Percentiles rank a stretch among this genome's conserved stretches.
These are phyloP conservation scores for Ustilago xerochloae DNA, from an alignment of 1,284 basidiomycete genomes.

Conservation along the genomic window DNA sequence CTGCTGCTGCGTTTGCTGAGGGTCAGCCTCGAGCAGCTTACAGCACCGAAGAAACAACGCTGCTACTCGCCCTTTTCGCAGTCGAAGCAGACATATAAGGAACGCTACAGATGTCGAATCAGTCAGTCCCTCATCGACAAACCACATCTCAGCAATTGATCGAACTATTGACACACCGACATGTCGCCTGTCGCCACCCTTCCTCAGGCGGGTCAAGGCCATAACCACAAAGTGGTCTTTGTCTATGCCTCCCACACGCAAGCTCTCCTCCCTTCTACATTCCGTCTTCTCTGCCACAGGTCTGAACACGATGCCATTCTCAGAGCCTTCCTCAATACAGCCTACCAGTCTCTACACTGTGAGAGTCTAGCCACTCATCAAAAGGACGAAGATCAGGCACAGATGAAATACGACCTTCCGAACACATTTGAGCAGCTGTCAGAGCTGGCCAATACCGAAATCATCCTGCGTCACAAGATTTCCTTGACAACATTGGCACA, in stretches of 20 bases:
- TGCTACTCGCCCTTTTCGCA: no score
- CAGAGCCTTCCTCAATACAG: slow-evolving; percentile 30
- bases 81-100: no score
- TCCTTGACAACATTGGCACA: slow-evolving; percentile 35
- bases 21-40: no score
- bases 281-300: slow-evolving; percentile 20
- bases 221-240: slow-evolving; percentile 28
- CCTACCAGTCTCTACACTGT: slow-evolving; percentile 17
- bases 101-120: no score
- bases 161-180: not conserved
- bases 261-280: slow-evolving; percentile 19
- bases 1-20: no score
- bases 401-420: not conserved
- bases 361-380: slow-evolving; percentile 4
- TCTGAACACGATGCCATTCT: slow-evolving; percentile 29
- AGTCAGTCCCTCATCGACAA: no score
- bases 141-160: not conserved
- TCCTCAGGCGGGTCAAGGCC: not conserved
- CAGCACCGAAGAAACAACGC: no score
- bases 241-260: slow-evolving; percentile 27
- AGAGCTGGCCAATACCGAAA: not conserved
- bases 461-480: not conserved
- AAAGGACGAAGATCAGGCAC: not conserved
- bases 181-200: not conserved
- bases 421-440: slow-evolving; percentile 9